Conservation (phyloP, 2,329 filamentous ascomycete genomes). For the Apiospora aurea region DNA sequence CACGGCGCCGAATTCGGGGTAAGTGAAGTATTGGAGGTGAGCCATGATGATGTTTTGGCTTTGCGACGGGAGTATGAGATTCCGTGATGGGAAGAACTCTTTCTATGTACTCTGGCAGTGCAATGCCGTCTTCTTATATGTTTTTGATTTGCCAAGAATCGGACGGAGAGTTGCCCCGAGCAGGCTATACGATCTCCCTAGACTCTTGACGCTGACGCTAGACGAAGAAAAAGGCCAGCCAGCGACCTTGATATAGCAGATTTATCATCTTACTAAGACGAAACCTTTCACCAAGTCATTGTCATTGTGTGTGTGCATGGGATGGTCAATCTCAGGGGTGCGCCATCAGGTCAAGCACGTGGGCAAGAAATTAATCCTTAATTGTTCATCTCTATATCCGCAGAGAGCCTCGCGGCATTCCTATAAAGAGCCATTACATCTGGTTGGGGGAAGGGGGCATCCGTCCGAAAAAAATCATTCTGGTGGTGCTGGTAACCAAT, state of each 20-base stretch:
- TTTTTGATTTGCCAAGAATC: neutral
- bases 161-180: neutral
- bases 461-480: neutral
- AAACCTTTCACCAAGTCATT: too few species aligned
- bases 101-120: neutral
- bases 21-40: constrained; percentile 42
- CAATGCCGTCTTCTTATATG: neutral
- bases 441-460: neutral
- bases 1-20: constrained; percentile 39
- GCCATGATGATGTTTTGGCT: constrained; percentile 36
- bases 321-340: too few species aligned
- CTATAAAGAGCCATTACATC: neutral
- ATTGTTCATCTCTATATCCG: neutral
- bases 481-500: too few species aligned
- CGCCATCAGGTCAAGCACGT: too few species aligned
- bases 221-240: neutral
- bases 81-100: too few species aligned
- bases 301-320: too few species aligned
- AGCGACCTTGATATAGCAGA: too few species aligned
- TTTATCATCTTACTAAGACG: too few species aligned
- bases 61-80: neutral
- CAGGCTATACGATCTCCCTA: neutral
- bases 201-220: neutral
- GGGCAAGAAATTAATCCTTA: too few species aligned
- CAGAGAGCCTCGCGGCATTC: neutral